Conservation (phyloP, 2,329 filamentous ascomycete species). For the Aspergillus bombycis region DNA sequence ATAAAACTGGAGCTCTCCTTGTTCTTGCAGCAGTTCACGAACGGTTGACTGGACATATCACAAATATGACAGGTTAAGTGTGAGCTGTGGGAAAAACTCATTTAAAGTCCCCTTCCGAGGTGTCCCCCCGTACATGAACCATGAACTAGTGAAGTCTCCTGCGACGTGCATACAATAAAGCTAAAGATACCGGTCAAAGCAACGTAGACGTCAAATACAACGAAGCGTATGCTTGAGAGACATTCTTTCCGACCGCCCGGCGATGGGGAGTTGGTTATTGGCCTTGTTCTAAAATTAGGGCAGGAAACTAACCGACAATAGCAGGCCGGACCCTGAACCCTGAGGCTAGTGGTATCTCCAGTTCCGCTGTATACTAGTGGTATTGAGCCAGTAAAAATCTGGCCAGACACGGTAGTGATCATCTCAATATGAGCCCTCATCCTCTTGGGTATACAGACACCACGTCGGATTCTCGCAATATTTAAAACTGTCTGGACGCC, state of each 20-base stretch:
- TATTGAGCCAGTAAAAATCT: background rate
- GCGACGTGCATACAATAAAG: slow-evolving; percentile 1
- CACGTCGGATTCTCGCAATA: background rate
- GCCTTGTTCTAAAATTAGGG: background rate
- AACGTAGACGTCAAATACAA: too few species aligned
- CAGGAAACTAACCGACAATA: background rate
- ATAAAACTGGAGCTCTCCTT: background rate
- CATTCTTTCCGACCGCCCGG: background rate
- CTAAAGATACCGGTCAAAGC: background rate
- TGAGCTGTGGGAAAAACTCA: background rate
- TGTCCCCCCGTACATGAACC: background rate
- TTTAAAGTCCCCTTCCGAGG: background rate
- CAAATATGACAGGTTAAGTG: background rate
- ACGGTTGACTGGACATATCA: background rate
- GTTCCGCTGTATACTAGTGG: background rate
- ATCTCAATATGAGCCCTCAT: background rate
- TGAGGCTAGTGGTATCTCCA: background rate
- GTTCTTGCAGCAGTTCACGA: background rate
- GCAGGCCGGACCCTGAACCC: background rate
- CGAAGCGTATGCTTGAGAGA: background rate
- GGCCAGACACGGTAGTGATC: background rate
- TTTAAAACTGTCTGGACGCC: background rate
- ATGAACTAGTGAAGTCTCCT: background rate
- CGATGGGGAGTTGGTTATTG: background rate
- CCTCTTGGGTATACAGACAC: background rate